Evolutionary conservation across 495 filamentous ascomycete species (phyloP).

Genomic region (Penicillium cataractarum): DNA sequence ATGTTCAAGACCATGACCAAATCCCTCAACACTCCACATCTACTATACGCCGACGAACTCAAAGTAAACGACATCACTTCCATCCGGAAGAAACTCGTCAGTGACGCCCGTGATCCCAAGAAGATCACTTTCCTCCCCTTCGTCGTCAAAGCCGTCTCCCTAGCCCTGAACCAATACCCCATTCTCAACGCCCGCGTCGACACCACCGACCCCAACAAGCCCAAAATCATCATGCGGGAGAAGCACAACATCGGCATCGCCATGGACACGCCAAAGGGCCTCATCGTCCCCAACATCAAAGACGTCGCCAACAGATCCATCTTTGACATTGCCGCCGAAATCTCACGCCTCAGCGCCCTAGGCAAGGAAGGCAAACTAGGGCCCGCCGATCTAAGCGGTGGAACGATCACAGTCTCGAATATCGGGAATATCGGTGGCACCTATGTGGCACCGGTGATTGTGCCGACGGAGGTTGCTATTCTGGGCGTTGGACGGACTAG

Average conservation of each 20-base stretch:
- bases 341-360: conserved; percentile 69
- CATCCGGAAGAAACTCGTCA: conserved; percentile 65
- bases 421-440: conserved; percentile 96
- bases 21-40: conserved; percentile 87
- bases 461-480: conserved; percentile 87
- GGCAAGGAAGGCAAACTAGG: conserved; percentile 76
- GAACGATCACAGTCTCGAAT: conserved; percentile 95
- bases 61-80: conserved; percentile 72
- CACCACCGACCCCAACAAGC: conserved; percentile 56
- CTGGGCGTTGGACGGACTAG: conserved; percentile 83
- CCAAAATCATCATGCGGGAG: conserved; percentile 71
- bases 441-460: conserved; percentile 88
- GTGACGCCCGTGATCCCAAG: conserved; percentile 44
- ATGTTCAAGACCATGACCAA: conserved; percentile 99
- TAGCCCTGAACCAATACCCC: conserved; percentile 79
- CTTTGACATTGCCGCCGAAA: conserved; percentile 73
- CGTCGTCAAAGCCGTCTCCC: conserved; percentile 89
- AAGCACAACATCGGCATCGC: conserved; percentile 96
- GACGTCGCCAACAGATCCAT: conserved; percentile 77
- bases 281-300: conserved; percentile 94
- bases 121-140: conserved; percentile 93
- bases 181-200: conserved; percentile 87
- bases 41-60: conserved; percentile 87
- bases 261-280: conserved; percentile 88
- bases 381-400: conserved; percentile 75